Conservation (phyloP, 257 asterid genomes). For the Nicotiana benthamiana region DNA sequence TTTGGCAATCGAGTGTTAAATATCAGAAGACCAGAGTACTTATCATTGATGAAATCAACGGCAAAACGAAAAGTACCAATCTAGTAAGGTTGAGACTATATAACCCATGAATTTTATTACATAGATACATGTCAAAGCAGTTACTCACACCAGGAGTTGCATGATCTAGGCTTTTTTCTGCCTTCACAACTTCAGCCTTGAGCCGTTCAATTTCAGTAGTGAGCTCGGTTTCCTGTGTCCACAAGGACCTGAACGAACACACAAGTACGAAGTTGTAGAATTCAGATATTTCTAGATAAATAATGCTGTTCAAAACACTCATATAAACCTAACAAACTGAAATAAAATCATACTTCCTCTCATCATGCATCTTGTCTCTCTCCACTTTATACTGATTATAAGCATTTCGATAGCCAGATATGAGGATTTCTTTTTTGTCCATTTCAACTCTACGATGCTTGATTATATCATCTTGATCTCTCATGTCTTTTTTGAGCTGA, state of each 20-base stretch:
- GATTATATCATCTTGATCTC: slow-evolving; percentile 59
- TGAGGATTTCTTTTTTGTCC: slow-evolving; percentile 44
- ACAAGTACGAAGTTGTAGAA: slow-evolving; percentile 17
- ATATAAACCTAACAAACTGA: slow-evolving; percentile 11
- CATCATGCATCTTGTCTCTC: slow-evolving; percentile 76
- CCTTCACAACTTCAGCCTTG: slow-evolving; percentile 77
- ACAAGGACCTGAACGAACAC: slow-evolving; percentile 51
- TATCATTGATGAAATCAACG: background rate
- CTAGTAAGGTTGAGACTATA: background rate
- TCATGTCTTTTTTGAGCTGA: slow-evolving; percentile 64
- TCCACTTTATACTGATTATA: slow-evolving; percentile 55
- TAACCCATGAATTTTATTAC: background rate
- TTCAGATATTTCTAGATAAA: background rate
- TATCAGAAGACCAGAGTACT: background rate
- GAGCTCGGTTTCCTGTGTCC: slow-evolving; percentile 77
- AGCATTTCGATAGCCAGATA: slow-evolving; percentile 72
- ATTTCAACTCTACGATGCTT: slow-evolving; percentile 60
- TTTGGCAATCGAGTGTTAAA: background rate
- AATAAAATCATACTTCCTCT: slow-evolving; percentile 64
- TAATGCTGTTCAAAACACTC: background rate
- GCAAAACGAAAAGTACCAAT: background rate
- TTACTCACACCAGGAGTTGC: slow-evolving; percentile 95
- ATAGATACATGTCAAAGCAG: background rate
- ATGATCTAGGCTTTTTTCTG: slow-evolving; percentile 94
- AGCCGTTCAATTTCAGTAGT: slow-evolving; percentile 73